Base-by-base conservation (phyloP, 179 eudicot species). In the Heliamphora pulchella region DNA sequence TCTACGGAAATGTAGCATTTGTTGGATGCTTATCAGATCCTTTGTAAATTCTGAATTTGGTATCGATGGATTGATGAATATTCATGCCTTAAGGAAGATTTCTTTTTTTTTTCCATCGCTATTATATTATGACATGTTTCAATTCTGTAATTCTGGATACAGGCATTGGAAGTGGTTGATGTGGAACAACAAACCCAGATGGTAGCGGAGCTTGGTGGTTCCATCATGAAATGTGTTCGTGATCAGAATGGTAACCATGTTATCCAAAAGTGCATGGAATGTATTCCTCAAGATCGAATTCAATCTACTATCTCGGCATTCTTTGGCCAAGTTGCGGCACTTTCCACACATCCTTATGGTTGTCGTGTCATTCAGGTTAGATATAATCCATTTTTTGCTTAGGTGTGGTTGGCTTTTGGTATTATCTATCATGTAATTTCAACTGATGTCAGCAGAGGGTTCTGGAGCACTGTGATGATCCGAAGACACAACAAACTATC, bases 221-320 rank as follows among this genome's bases (percentile, higher is more conserved):
- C 82, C 4, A 84, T 90, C 68, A 82, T 90, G 82, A 85, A 84
- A 82, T 90, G 93, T 81, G 90, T 90, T 65, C 86, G 86, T 50
- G 93, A 90, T 86, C 93, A 90, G 81, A 90, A 90, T 78, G 90
- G 90, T 18, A 90, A 90, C 83, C 93, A 90, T 80, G 93, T 90
- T 5, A 90, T 90, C 59, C 93, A 90, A 72, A 90, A 90, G 83
- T 90, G 91, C 72, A 89, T 90, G 17, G 91, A 90, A 81, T 87
- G 85, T 80, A 85, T 90, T 43, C 91, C 90, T 74, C 84, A 86
- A 79, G 89, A 86, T 71, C 81, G 62, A 66, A 90, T 90, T 80
- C 89, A 85, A 14, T 89, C 86, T 59, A 85, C 89, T 50, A 79
- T 89, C 51, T 81, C 86, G 10, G 71, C 89, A 15, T 89, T 89